Conservation (phyloP, 192 early-diverging fungal genomes). For the Coemansia erecta region DNA sequence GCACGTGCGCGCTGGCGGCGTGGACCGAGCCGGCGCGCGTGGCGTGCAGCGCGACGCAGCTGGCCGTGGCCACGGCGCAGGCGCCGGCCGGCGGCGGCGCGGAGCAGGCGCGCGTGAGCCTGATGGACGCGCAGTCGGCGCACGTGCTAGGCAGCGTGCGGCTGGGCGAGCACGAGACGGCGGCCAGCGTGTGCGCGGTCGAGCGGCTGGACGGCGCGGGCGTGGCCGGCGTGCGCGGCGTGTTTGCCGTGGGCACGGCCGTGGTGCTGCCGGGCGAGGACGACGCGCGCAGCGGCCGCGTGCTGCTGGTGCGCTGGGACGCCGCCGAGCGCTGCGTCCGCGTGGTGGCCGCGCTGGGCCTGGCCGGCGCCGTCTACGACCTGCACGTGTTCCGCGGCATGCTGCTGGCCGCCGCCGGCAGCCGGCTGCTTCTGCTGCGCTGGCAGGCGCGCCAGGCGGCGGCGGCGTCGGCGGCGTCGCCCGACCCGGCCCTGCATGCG, state of each 20-base stretch:
- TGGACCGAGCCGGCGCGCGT: constrained; percentile 71
- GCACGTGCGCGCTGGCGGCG: constrained; percentile 57
- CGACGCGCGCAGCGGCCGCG: constrained; percentile 68
- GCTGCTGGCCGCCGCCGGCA: constrained; percentile 68
- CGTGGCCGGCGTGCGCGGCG: constrained; percentile 47
- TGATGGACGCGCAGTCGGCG: constrained; percentile 73
- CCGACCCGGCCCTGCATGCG: neutral
- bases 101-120: constrained; percentile 53
- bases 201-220: neutral
- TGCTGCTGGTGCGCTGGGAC: constrained; percentile 66
- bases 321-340: constrained; percentile 46
- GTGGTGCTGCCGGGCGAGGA: constrained; percentile 56
- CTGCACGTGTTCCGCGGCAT: constrained; percentile 58
- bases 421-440: constrained; percentile 33
- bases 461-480: neutral
- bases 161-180: constrained; percentile 30
- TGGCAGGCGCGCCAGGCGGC: constrained; percentile 24
- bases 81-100: constrained; percentile 17
- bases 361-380: constrained; percentile 65
- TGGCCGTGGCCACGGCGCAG: constrained; percentile 66
- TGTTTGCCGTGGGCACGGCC: constrained; percentile 76
- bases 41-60: constrained; percentile 59
- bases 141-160: constrained; percentile 43
- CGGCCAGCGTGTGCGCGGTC: constrained; percentile 35
- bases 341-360: constrained; percentile 52